Base-by-base conservation (phyloP, 148 eudicot genomes). In the Rhododendron molle region DNA sequence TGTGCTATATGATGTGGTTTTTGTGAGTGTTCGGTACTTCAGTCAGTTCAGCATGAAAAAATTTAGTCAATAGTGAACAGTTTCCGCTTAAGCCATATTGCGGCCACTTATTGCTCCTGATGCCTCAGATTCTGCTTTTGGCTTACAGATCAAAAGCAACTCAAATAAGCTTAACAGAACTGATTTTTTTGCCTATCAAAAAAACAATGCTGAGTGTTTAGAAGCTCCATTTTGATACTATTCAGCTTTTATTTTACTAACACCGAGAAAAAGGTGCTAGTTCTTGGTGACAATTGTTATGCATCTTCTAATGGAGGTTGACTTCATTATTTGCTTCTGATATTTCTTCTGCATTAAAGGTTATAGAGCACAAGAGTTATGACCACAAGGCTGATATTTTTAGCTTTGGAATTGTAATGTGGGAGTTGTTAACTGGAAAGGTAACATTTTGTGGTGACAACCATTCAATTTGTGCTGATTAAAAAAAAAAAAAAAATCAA, bases 311-410 rank as follows among this genome's bases (percentile, higher is more conserved):
- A 26, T 58, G 46, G 47, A 52, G 40, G 50, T 43, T 34, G 78
- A 50, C 36, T 30, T 30, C 20, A 49, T 15, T 8, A 86, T 88
- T 67, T 86, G 23, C 86, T 88, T 71, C 58, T 83, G 76, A 60
- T 82, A 18, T 78, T 84, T 85, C 36, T 71, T 88, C 72, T 84
- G 49, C 47, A 50, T 83, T 87, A 89, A 87, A 97, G 99, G 96
- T 97, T 73, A 97, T 97, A 78, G 99, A 97, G 87, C 99, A 97
- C 89, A 97, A 94, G 84, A 93, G 95, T 43, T 97, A 97, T 86
- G 98, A 97, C 91, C 99, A 97, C 92, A 97, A 97, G 93, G 99
- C 98, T 67, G 99, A 97, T 89, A 92, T 97, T 79, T 97, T 94
- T 79, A 97, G 99, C 88, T 97, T 94, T 38, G 99, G 92, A 60